These are phyloP conservation scores for Lipomyces chichibuensis DNA, from an alignment of 805 yeast genomes.

Conservation along the genomic window DNA sequence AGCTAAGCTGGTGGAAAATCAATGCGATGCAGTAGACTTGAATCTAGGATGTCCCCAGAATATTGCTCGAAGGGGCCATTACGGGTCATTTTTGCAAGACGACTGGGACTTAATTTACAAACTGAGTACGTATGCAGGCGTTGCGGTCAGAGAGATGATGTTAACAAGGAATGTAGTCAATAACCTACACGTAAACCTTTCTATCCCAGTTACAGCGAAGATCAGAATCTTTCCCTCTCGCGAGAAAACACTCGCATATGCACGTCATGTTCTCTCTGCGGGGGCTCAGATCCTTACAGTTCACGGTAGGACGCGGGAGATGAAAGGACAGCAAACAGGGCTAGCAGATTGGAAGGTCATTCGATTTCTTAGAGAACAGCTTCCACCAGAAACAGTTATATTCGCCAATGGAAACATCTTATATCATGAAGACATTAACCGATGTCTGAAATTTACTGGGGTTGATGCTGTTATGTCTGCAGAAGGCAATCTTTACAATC, in stretches of 20 bases:
- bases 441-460: conserved; percentile 63
- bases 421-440: conserved; percentile 78
- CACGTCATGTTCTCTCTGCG: conserved; percentile 82
- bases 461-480: conserved; percentile 98
- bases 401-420: conserved; percentile 95
- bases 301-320: conserved; percentile 94
- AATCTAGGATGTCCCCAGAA: conserved; percentile 99
- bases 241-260: conserved; percentile 82
- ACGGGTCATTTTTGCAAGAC: conserved; percentile 95
- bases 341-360: conserved; percentile 90
- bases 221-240: conserved; percentile 85
- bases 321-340: conserved; percentile 97
- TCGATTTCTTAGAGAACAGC: conserved; percentile 71
- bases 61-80: conserved; percentile 90
- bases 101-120: conserved; percentile 85
- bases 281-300: conserved; percentile 96
- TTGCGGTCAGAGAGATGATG: background rate
- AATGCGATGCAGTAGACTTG: conserved; percentile 94
- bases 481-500: conserved; percentile 91
- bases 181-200: conserved; percentile 69
- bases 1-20: conserved; percentile 74
- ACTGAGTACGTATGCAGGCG: conserved; percentile 43
- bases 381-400: conserved; percentile 81
- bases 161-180: conserved; percentile 49
- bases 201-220: conserved; percentile 90